Conservation (phyloP, 208 protist genomes). For the Trypanosoma cruzi region DNA sequence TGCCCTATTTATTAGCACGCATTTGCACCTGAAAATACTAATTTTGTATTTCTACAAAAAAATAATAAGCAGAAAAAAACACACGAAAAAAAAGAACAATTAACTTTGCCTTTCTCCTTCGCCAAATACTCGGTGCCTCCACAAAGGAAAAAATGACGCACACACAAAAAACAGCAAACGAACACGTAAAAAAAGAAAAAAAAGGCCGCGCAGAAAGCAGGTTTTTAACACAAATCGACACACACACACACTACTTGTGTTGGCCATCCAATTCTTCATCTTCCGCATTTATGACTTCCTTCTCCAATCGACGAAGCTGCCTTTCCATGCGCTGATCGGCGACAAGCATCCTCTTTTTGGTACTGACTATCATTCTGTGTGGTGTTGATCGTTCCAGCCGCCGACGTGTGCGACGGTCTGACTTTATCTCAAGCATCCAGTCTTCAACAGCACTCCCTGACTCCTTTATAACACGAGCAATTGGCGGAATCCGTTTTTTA, state of each 20-base stretch:
- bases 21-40: too few species aligned
- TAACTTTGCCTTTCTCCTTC: too few species aligned
- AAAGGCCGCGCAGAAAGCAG: neutral
- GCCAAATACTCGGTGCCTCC: too few species aligned
- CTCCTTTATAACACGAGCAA: conserved; percentile 92
- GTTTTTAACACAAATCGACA: conserved; percentile 7
- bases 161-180: neutral
- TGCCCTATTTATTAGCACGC: too few species aligned
- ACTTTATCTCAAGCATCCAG: conserved; percentile 95
- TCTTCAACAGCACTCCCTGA: conserved; percentile 94
- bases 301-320: conserved; percentile 71
- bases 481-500: conserved; percentile 80
- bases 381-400: conserved; percentile 76
- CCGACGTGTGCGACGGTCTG: conserved; percentile 51
- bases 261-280: conserved; percentile 10
- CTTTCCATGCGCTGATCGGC: conserved; percentile 72
- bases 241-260: neutral
- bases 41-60: too few species aligned
- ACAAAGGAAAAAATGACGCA: neutral
- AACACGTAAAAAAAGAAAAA: conserved; percentile 9
- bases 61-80: conserved; percentile 23
- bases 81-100: too few species aligned
- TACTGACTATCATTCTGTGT: conserved; percentile 87
- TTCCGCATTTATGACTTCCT: conserved; percentile 37
- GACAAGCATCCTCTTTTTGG: conserved; percentile 80